phyloP scores from a whole-genome alignment of 108 stramenopile genomes.

The Stephanodiscus minutulus region DNA sequence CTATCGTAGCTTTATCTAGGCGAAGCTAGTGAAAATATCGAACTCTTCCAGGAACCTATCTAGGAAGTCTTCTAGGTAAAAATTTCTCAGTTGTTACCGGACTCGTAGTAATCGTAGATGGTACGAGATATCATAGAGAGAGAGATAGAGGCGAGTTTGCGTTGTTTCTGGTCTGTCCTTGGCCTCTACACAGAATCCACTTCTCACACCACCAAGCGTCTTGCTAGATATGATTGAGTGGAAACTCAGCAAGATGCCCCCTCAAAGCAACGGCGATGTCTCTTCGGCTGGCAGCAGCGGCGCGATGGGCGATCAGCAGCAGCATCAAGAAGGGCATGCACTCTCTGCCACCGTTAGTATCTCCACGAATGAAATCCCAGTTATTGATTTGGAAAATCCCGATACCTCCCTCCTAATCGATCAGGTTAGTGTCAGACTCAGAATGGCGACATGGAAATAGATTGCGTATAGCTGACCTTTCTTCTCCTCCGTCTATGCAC shows the following conservation, averaged over 20 bases:
- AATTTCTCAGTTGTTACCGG: too few species aligned
- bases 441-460: not conserved
- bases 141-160: too few species aligned
- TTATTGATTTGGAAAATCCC: constrained; percentile 21
- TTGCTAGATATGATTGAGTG: too few species aligned
- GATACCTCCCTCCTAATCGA: constrained; percentile 5
- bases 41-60: too few species aligned
- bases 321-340: not conserved
- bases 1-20: too few species aligned
- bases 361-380: constrained; percentile 4
- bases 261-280: not conserved
- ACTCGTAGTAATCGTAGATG: too few species aligned
- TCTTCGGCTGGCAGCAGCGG: constrained; percentile 1
- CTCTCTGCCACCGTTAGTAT: not conserved
- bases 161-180: too few species aligned
- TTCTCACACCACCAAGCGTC: too few species aligned
- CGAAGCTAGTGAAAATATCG: too few species aligned
- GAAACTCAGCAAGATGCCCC: not conserved
- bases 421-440: not conserved
- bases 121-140: too few species aligned
- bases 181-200: too few species aligned
- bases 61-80: too few species aligned
- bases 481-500: not conserved
- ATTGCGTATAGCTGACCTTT: not conserved
- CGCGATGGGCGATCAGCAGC: not conserved